Evolutionary conservation across 192 early-diverging fungal genomes (phyloP), one percentile per base, ranked within the genome.

Genomic region (Mortierella claussenii): DNA sequence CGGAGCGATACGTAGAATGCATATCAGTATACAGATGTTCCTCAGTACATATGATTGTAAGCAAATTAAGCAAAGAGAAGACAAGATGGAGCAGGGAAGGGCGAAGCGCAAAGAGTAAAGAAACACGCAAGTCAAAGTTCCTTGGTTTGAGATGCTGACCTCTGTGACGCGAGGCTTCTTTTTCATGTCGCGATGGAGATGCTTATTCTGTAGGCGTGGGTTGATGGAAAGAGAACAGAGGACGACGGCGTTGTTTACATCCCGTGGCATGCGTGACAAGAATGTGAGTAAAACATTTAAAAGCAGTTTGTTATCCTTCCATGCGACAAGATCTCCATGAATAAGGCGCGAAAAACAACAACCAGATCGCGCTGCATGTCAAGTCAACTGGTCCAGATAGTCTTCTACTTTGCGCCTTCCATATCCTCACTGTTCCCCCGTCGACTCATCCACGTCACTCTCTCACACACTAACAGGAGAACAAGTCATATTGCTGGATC

Each of bases 171-270:
- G 76, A 79, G 76, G 76, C 76, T 79, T 75, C 60, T 79, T 79
- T 69, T 82, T 82, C 78, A 82, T 76, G 54, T 82, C 81, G 68
- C 70, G 69, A 62, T 82, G 81, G 64, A 82, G 78, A 82, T 82
- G 81, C 62, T 64, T 82, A 73, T 82, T 69, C 78, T 79, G 68
- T 58, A 53, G 50, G 28, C 30, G 20, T 28, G 30, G 30, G 50
- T 53, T 53, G 50, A 15, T 32, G 26, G 28, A 28, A 31, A 3
- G 17, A 33, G 15, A 53, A 32, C 24, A 53, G 5, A 53, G 6
- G 50, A 18, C 30, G 50, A 30, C 30, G 31, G 18, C 37, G 37
- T 7, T 7, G 7, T 40, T 53, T 32, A n/a, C n/a, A n/a, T n/a
- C n/a, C 50, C 50, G 31, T 53, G 50, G 20, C 28, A 53, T 32